These are phyloP conservation scores for Fusarium coicis DNA, from an alignment of 2,329 filamentous ascomycete genomes.

Conservation along the genomic window DNA sequence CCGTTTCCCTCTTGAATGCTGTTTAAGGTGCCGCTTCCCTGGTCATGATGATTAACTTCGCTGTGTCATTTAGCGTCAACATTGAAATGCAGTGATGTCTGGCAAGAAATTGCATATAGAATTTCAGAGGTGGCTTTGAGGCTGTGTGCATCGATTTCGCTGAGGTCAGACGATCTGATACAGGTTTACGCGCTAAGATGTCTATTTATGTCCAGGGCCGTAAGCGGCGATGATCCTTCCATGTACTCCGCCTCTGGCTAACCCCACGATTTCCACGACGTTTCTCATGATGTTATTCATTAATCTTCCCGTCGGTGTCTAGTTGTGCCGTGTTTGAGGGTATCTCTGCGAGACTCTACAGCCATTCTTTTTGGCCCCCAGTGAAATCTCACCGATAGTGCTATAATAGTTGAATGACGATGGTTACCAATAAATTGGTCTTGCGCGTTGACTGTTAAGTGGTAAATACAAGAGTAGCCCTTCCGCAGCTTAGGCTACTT, in stretches of 20 bases:
- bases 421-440: neutral
- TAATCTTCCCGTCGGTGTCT: neutral
- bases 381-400: neutral
- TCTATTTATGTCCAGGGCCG: neutral
- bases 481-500: too few species aligned
- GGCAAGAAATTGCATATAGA: fast-evolving
- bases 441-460: fast-evolving
- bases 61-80: fast-evolving
- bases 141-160: neutral
- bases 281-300: neutral
- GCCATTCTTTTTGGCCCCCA: neutral
- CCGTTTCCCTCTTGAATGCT: fast-evolving
- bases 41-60: neutral
- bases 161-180: neutral
- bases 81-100: neutral
- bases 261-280: fast-evolving
- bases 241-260: neutral
- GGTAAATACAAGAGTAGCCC: neutral
- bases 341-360: too few species aligned
- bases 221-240: neutral
- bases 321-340: neutral
- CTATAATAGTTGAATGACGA: neutral
- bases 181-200: too few species aligned
- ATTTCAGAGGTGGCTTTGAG: fast-evolving
- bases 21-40: fast-evolving